Evolutionary conservation across 305 asterid genomes (phyloP), one percentile per base, ranked within the genome.

Genomic region (Striga hermonthica): DNA sequence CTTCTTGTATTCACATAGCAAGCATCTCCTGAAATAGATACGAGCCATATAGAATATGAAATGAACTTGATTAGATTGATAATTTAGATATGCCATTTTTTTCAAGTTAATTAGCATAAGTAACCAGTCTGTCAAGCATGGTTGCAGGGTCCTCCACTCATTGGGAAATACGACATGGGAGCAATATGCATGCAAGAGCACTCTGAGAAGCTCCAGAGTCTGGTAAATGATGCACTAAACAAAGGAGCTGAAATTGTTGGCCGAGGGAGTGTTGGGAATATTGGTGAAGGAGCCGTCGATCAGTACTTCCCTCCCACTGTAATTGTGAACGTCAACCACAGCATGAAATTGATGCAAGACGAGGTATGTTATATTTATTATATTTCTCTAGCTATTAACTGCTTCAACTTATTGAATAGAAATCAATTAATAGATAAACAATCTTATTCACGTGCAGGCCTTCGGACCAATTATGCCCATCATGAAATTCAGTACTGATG

Each of bases 151-250:
- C 98, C 98, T 70, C 96, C 98, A 60, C 82, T 86, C 62, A 74
- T 76, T 50, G 98, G 94, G 44, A 92, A 87, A 78, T 87, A 89
- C 68, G 98, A 92, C 75, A 92, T 87, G 96, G 98, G 97, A 74
- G 97, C 98, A 72, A 87, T 90, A 76, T 92, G 98, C 84, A 90
- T 92, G 97, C 92, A 86, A 82, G 98, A 92, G 81, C 98, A 92
- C 79, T 84, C 98, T 9, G 97, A 92, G 76, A 92, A 78, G 88
- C 96, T 92, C 75, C 97, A 87, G 74, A 78, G 69, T 74, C 84
- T 92, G 71, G 91, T 92, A 58, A 82, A 86, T 43, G 98, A 92
- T 69, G 98, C 98, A 68, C 67, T 87, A 14, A 85, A 84, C 50
- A 89, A 86, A 76, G 98, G 98, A 53, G 98, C 97, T 66, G 95